Conservation (phyloP, 2,329 filamentous ascomycete genomes). For the Paecilomyces sp. region DNA sequence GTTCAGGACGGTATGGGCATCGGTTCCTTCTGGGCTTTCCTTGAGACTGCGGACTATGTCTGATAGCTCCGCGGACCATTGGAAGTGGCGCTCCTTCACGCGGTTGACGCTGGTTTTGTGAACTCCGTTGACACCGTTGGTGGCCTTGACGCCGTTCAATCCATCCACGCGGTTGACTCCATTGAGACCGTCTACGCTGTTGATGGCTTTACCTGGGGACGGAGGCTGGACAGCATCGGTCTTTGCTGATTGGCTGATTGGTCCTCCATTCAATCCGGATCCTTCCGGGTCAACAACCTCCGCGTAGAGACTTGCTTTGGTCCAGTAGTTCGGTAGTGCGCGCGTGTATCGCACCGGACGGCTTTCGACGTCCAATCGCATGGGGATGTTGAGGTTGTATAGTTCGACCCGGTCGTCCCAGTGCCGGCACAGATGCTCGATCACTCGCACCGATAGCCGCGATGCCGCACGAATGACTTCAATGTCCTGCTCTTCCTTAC, state of each 20-base stretch:
- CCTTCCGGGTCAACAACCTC: constrained; percentile 59
- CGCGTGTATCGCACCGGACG: constrained; percentile 67
- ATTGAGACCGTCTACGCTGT: constrained; percentile 30
- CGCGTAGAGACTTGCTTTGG: constrained; percentile 67
- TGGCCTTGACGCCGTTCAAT: constrained; percentile 12
- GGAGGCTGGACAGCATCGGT: background rate
- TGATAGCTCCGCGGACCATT: constrained; percentile 76
- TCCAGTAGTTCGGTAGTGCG: constrained; percentile 84
- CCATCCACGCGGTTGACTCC: constrained; percentile 34
- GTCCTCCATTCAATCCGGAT: constrained; percentile 51
- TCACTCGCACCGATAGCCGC: constrained; percentile 61
- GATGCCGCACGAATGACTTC: constrained; percentile 67
- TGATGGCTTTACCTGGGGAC: background rate
- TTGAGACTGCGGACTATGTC: constrained; percentile 81
- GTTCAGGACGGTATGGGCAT: constrained; percentile 83
- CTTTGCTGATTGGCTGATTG: background rate
- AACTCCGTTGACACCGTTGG: background rate
- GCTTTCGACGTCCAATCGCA: constrained; percentile 63
- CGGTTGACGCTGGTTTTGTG: background rate
- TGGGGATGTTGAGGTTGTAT: constrained; percentile 79
- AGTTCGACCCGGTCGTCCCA: constrained; percentile 68
- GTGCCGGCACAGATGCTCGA: constrained; percentile 64
- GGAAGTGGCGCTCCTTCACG: constrained; percentile 67
- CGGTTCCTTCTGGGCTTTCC: constrained; percentile 67
- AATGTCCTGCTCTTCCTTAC: constrained; percentile 68